phyloP scores from a whole-genome alignment of 2,329 filamentous ascomycete genomes.

The Teratosphaeria pseudoeucalypti region DNA sequence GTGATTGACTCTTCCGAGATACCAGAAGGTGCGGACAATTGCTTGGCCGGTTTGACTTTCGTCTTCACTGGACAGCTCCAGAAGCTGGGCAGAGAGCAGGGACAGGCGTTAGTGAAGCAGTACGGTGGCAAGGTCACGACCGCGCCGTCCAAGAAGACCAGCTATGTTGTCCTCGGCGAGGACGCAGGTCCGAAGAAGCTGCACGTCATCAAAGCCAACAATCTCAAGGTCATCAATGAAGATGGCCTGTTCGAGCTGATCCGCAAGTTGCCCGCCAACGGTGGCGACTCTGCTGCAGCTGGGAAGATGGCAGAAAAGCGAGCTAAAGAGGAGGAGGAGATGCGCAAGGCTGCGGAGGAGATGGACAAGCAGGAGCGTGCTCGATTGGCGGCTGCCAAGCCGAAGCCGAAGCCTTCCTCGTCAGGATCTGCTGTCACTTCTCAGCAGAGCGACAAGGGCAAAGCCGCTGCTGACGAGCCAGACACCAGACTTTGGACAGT shows the following conservation, averaged over 20 bases:
- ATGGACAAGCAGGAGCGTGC: slow-evolving; percentile 69
- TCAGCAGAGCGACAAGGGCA: slow-evolving; percentile 16
- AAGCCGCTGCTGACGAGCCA: slow-evolving; percentile 29
- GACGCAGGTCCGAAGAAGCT: slow-evolving; percentile 93
- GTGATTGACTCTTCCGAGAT: slow-evolving; percentile 57
- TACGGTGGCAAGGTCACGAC: slow-evolving; percentile 86
- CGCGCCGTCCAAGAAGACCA: slow-evolving; percentile 85
- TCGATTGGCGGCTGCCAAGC: slow-evolving; percentile 34
- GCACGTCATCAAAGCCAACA: slow-evolving; percentile 66
- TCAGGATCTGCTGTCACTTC: slow-evolving; percentile 14
- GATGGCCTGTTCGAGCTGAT: slow-evolving; percentile 85
- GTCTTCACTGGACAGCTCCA: slow-evolving; percentile 89
- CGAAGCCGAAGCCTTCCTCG: slow-evolving; percentile 24
- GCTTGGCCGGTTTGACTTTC: slow-evolving; percentile 78
- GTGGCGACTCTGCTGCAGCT: slow-evolving; percentile 78
- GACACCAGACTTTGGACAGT: slow-evolving; percentile 76
- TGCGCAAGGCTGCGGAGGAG: slow-evolving; percentile 67
- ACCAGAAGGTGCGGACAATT: slow-evolving; percentile 77
- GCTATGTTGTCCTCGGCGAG: slow-evolving; percentile 78
- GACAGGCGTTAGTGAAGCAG: slow-evolving; percentile 73
- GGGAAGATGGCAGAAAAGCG: slow-evolving; percentile 78
- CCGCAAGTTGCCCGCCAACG: slow-evolving; percentile 66
- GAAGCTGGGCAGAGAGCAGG: slow-evolving; percentile 73
- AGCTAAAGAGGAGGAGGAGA: slow-evolving; percentile 71
- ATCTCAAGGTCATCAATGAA: slow-evolving; percentile 88